A percentile compares a stretch with the other conserved stretches of the same genome.
Conservation (phyloP, 1,284 basidiomycete genomes). For the Bjerkandera adusta region DNA sequence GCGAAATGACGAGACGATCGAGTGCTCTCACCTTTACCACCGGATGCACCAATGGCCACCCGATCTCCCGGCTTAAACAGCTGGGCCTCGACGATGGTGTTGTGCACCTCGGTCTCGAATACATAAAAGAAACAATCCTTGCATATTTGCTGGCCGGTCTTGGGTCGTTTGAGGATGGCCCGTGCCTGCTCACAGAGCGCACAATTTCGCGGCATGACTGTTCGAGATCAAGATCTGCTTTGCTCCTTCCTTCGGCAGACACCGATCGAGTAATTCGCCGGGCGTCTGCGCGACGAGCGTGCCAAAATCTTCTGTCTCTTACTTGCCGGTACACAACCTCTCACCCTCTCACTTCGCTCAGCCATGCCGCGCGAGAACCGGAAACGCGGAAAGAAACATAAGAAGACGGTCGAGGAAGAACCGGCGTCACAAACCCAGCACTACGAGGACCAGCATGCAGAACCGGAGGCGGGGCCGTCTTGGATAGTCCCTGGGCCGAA, state of each 20-base stretch:
- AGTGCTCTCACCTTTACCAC: slow-evolving; percentile 82
- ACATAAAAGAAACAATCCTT: slow-evolving; percentile 95
- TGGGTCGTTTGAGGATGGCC: slow-evolving; percentile 92
- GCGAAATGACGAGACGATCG: background rate
- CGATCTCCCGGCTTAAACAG: slow-evolving; percentile 91
- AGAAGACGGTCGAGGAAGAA: slow-evolving; percentile 43
- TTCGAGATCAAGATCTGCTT: slow-evolving; percentile 5
- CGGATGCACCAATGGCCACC: slow-evolving; percentile 97
- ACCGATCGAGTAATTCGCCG: slow-evolving; percentile 3
- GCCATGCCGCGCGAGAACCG: slow-evolving; percentile 73
- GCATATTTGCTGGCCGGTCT: slow-evolving; percentile 97
- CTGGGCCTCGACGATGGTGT: slow-evolving; percentile 81
- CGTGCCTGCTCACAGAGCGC: slow-evolving; percentile 74
- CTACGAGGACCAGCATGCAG: slow-evolving; percentile 11
- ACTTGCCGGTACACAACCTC: background rate
- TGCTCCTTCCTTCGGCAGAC: slow-evolving; percentile 3
- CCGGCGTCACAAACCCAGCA: slow-evolving; percentile 1
- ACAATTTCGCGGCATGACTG: slow-evolving; percentile 65
- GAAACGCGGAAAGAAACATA: slow-evolving; percentile 76
- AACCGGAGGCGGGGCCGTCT: slow-evolving; percentile 44
- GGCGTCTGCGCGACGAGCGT: slow-evolving; percentile 1
- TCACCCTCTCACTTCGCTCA: background rate
- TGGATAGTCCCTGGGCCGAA: slow-evolving; percentile 58
- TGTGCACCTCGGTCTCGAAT: slow-evolving; percentile 98
- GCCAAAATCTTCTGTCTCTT: background rate